phyloP scores from a whole-genome alignment of 768 basidiomycete species.

The Tulasnella sp. region DNA sequence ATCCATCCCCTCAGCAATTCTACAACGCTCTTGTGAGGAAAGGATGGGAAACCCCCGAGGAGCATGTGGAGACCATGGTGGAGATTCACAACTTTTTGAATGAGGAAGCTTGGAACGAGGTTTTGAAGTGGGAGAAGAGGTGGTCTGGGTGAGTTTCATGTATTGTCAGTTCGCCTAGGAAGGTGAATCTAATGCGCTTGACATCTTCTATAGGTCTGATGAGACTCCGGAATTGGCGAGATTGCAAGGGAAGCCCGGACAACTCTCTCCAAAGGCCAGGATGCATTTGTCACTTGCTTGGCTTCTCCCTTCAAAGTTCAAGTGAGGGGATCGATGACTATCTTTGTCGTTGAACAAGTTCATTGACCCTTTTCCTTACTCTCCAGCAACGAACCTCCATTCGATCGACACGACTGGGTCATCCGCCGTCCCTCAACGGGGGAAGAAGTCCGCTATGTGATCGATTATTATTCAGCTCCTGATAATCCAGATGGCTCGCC shows the following conservation, averaged over 20 bases:
- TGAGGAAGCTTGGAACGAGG: conserved; percentile 95
- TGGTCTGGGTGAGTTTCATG: conserved; percentile 54
- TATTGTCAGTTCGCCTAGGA: background rate
- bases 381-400: conserved; percentile 85
- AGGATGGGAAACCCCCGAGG: conserved; percentile 96
- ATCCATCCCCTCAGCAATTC: conserved; percentile 96
- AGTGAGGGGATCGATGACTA: conserved; percentile 55
- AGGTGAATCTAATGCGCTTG: background rate
- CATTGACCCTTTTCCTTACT: conserved; percentile 22
- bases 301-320: conserved; percentile 87
- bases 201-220: background rate
- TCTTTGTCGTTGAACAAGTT: background rate
- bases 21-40: conserved; percentile 96
- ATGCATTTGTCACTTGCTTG: conserved; percentile 85
- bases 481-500: conserved; percentile 88
- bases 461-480: conserved; percentile 97
- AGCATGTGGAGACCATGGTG: conserved; percentile 96
- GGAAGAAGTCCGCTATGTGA: conserved; percentile 90
- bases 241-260: conserved; percentile 89
- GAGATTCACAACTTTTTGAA: conserved; percentile 98
- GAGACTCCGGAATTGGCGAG: conserved; percentile 61
- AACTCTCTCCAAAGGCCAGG: conserved; percentile 92
- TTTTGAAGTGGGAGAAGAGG: conserved; percentile 87
- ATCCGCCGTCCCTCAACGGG: conserved; percentile 78
- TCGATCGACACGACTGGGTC: conserved; percentile 98